Base-by-base conservation (phyloP, 352 stramenopile genomes). In the Peronospora belbahrii region DNA sequence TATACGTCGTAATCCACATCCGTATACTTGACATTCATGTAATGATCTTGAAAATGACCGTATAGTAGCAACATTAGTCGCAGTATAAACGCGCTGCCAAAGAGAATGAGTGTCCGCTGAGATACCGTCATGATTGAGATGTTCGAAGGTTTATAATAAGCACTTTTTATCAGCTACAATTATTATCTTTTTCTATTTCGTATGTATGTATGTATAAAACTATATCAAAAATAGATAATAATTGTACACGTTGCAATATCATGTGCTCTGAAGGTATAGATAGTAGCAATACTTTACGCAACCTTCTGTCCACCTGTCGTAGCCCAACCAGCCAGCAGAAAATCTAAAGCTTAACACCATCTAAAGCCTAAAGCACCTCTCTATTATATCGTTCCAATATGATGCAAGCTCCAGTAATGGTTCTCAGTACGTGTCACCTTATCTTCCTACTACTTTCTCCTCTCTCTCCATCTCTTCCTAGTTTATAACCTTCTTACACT, bases 1-100 rank as follows among this genome's bases (percentile, higher is more conserved):
- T 99, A 98, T 15, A 99, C 96, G 35, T 97, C 77, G 68, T 99
- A 99, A 72, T 99, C 97, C 28, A 99, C 89, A 52, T 99, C 97
- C 11, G 97, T 99, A 65, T 99, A 99, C 50, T 95, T 95, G 45
- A 95, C 81, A 20, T 56, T 38, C 64, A 95, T 74, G 37, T 76
- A 72, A 0, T 54, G 54, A 48, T 95, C 83, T 55, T 95, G 83
- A 35, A 87, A 57, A 10, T 74, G 61, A 22, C 81, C 81, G 49
- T 87, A 93, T n/a, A 70, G 38, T 22, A 93, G 57, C 19, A 91
- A 59, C 48, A 50, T 65, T 15, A 92, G 45, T 2, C 83, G 83
- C 49, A 87, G 18, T 45, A 59, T 41, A 36, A 87, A 61, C 48
- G 78, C 78, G 15, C 42, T 62, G 18, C 62, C 59, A 22, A 88